Evolutionary conservation across 306 rosid genomes (phyloP), one percentile per base, ranked within the genome.

Genomic region (Quercus wislizeni): DNA sequence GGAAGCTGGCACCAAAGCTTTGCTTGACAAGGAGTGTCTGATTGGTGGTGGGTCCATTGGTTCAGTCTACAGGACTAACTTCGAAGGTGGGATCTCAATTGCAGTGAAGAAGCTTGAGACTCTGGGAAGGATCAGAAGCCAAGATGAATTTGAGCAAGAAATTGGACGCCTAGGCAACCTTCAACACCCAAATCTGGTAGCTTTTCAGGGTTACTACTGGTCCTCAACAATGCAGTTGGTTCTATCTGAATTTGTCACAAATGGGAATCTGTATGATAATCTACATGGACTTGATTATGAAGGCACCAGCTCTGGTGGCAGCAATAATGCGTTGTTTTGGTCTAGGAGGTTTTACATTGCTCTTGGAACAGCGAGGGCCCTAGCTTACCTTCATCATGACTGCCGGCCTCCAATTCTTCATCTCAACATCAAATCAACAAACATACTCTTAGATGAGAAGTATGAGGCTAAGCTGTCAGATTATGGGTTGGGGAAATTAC

Each of bases 101-200:
- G 98, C 99, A 20, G 99, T 96, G 81, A 96, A 96, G 81, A 96
- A 90, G 92, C 98, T 96, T 4, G 97, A 89, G 86, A 90, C 96
- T 62, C 59, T 91, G 77, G 99, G 99, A 88, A 87, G 99, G 84
- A 86, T 96, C 72, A 85, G 92, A 89, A 93, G 83, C 86, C 99
- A 96, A 81, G 99, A 96, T 57, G 97, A 96, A 64, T 96, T 96
- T 10, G 99, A 96, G 88, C 90, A 87, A 3, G 99, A 96, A 86
- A 90, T 96, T 1, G 99, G 99, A 73, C 80, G 92, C 69, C 80
- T 96, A 46, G 94, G 97, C 68, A 91, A 88, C 82, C 85, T 96
- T 63, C 89, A 70, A 64, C 96, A 96, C 87, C 88, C 89, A 10
- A 90, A 96, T 69, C 84, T 96, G 74, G 98, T 93, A 51, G 83